phyloP scores from a whole-genome alignment of 1,284 basidiomycete genomes.

The Vanrija sp. region DNA sequence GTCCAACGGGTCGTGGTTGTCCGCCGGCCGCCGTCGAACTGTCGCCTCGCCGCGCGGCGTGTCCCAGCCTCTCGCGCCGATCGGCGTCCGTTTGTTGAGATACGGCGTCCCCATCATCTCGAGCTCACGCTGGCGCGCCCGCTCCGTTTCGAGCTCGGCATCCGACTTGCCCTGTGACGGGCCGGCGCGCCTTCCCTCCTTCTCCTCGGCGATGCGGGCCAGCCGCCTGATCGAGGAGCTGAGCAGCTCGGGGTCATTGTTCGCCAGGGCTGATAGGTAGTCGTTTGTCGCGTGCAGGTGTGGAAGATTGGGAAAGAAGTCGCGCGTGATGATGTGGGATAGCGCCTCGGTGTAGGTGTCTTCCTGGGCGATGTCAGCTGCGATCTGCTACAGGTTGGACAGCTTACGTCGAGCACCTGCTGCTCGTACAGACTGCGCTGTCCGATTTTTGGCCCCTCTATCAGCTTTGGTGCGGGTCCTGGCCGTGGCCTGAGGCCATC shows the following conservation, averaged over 20 bases:
- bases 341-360: conserved; percentile 90
- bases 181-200: conserved; percentile 20
- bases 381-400: neutral
- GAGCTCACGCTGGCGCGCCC: conserved; percentile 5
- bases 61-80: conserved; percentile 41
- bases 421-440: conserved; percentile 42
- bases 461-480: conserved; percentile 27
- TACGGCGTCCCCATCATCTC: conserved; percentile 17
- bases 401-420: conserved; percentile 41
- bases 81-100: conserved; percentile 25
- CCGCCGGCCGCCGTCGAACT: neutral
- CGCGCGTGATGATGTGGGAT: conserved; percentile 90
- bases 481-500: conserved; percentile 32
- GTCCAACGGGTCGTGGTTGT: conserved; percentile 5
- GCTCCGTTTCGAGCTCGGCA: conserved; percentile 12
- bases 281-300: conserved; percentile 81
- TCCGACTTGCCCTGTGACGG: conserved; percentile 1
- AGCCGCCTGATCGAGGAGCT: conserved; percentile 67
- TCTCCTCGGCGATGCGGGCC: conserved; percentile 56
- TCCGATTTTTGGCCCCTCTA: conserved; percentile 32
- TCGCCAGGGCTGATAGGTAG: conserved; percentile 71
- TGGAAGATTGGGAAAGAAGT: conserved; percentile 91
- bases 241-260: conserved; percentile 68
- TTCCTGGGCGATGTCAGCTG: conserved; percentile 53
- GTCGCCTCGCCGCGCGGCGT: conserved; percentile 21